Evolutionary conservation across 768 basidiomycete species (phyloP).

Genomic region (Suillus discolor): DNA sequence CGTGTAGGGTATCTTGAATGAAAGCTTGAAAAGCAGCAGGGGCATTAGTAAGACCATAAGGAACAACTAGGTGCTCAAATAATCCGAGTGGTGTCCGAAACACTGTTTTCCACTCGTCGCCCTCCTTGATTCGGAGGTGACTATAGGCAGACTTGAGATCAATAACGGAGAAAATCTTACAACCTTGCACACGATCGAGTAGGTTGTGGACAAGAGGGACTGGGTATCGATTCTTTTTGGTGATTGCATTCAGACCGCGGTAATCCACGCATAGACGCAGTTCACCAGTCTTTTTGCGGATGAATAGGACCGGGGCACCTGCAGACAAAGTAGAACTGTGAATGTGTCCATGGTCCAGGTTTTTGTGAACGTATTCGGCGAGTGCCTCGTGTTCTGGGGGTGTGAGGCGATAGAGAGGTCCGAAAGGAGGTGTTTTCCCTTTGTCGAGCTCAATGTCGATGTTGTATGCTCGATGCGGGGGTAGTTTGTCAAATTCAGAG

Average conservation of each 20-base stretch:
- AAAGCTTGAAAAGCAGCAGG: no score
- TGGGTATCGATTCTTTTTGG: no score
- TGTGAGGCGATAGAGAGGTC: conserved; percentile 38
- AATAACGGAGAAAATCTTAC: conserved; percentile 32
- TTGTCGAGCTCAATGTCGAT: conserved; percentile 36
- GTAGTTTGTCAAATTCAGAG: conserved; percentile 30
- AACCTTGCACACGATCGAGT: conserved; percentile 30
- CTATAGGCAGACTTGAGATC: conserved; percentile 43
- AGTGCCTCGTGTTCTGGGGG: conserved; percentile 35
- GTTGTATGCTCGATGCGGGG: conserved; percentile 35
- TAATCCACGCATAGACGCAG: no score
- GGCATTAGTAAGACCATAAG: no score
- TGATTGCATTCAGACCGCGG: no score
- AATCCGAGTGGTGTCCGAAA: conserved; percentile 34
- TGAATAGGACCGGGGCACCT: conserved; percentile 37
- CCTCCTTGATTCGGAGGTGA: conserved; percentile 38
- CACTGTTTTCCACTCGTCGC: conserved; percentile 45
- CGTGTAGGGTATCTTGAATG: no score
- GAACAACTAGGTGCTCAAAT: no score
- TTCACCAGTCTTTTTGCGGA: conserved; percentile 30
- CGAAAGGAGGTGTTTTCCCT: conserved; percentile 26
- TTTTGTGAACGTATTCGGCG: conserved; percentile 35
- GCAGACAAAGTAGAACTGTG: conserved; percentile 31
- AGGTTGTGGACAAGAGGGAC: conserved; percentile 19
- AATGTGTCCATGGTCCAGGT: conserved; percentile 26